Evolutionary conservation across 2,329 filamentous ascomycete genomes (phyloP).

Genomic region (Calonectria multiphialidica): DNA sequence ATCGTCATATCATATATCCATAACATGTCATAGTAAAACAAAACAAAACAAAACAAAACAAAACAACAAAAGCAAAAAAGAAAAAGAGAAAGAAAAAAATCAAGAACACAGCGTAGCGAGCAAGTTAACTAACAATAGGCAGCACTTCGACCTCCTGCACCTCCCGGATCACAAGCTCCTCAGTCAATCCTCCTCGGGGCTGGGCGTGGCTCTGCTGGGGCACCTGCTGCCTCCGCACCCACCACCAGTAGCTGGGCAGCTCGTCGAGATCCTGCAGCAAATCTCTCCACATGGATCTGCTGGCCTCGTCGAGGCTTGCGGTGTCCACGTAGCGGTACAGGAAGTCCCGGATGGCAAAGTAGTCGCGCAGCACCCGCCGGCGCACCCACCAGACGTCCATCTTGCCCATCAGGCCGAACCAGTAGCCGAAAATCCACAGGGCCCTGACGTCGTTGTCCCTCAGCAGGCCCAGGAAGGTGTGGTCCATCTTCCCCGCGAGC

Average conservation of each 20-base stretch:
- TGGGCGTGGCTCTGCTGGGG: not conserved
- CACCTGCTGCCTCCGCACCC: not conserved
- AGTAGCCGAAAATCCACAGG: conserved; percentile 15
- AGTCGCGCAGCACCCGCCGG: conserved; percentile 2
- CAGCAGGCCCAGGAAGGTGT: not conserved
- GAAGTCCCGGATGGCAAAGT: not conserved
- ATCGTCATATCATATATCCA: not conserved
- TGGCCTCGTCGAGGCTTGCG: not conserved
- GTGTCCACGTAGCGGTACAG: not conserved
- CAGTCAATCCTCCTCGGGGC: not conserved
- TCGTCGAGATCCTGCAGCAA: not conserved
- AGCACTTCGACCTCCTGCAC: not conserved
- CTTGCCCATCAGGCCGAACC: conserved; percentile 1
- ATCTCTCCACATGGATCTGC: not conserved
- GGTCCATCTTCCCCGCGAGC: not conserved
- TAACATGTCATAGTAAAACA: not conserved
- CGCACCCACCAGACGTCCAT: conserved; percentile 17
- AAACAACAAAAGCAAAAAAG: not conserved
- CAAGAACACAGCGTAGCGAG: not conserved
- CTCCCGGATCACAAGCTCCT: not conserved
- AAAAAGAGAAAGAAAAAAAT: not conserved
- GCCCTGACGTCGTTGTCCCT: not conserved
- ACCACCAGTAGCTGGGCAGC: not conserved
- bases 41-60: not conserved
- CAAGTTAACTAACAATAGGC: not conserved